Percentiles rank a stretch among this genome's conserved stretches.
These are phyloP conservation scores for Oidium heveae DNA, from an alignment of 2,329 filamentous ascomycete species.

Conservation along the genomic window DNA sequence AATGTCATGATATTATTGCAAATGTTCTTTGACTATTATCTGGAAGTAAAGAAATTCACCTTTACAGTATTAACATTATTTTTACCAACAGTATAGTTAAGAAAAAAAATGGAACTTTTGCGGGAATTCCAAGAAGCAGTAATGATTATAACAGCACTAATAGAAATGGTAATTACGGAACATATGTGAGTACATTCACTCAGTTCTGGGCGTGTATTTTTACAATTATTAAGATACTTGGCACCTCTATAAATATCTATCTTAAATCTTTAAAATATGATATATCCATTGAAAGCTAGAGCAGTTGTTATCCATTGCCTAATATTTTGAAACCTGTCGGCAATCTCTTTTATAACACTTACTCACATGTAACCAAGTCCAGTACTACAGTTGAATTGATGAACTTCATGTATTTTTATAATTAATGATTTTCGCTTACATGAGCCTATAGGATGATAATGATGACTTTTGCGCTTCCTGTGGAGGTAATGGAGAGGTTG, in stretches of 20 bases:
- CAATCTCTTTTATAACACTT: no score
- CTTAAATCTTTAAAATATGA: no score
- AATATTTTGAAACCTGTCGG: no score
- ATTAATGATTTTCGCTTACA: slow-evolving; percentile 7
- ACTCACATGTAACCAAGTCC: no score
- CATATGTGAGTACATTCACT: slow-evolving; percentile 23
- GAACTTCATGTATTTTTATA: not conserved
- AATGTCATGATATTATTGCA: no score
- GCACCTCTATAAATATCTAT: no score
- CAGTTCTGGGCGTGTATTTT: not conserved
- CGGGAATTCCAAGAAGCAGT: slow-evolving; percentile 39
- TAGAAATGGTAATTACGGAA: slow-evolving; percentile 19
- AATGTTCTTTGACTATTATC: no score
- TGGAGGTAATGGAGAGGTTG: slow-evolving; percentile 55
- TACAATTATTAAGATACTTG: no score
- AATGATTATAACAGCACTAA: slow-evolving; percentile 38
- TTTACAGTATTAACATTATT: not conserved
- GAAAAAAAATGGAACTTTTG: slow-evolving; percentile 39
- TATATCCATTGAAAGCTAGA: no score
- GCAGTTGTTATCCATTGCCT: no score
- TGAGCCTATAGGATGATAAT: slow-evolving; percentile 35
- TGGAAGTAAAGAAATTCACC: no score
- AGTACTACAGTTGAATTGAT: no score
- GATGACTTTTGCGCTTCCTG: slow-evolving; percentile 81
- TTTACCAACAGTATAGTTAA: slow-evolving; percentile 37